A percentile compares a stretch with the other conserved stretches of the same genome.
These are phyloP conservation scores for Lipomyces lipofer DNA, from an alignment of 805 yeast species.

Conservation along the genomic window DNA sequence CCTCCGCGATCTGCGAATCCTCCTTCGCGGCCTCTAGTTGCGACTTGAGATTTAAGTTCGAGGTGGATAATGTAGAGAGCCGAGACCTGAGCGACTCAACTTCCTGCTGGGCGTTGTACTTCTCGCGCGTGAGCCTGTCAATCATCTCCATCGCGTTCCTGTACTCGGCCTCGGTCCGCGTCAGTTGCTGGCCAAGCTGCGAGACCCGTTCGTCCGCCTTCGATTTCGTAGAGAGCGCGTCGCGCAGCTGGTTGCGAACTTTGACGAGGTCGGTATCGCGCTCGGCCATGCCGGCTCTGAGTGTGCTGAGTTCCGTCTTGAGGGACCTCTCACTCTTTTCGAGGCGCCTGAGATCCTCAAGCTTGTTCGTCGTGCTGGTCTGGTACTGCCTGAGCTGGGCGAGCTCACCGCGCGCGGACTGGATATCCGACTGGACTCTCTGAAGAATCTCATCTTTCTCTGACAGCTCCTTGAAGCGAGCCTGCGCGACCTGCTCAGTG, in stretches of 20 bases:
- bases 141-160: conserved; percentile 11
- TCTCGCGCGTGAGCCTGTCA: conserved; percentile 43
- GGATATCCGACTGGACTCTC: conserved; percentile 32
- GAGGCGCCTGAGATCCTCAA: conserved; percentile 20
- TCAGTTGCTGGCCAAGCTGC: conserved; percentile 38
- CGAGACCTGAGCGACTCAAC: conserved; percentile 45
- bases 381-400: conserved; percentile 28
- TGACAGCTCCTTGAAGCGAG: conserved; percentile 45
- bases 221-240: conserved; percentile 12
- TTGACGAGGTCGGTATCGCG: conserved; percentile 26
- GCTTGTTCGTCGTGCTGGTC: conserved; percentile 22
- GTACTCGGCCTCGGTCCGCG: conserved; percentile 21
- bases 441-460: conserved; percentile 30
- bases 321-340: conserved; percentile 26
- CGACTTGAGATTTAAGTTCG: conserved; percentile 45
- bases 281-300: conserved; percentile 17
- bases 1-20: conserved; percentile 35
- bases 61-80: conserved; percentile 44
- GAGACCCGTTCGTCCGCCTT: conserved; percentile 24
- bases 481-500: conserved; percentile 41
- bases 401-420: conserved; percentile 21
- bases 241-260: conserved; percentile 21
- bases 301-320: conserved; percentile 14
- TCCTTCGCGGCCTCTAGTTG: conserved; percentile 46
- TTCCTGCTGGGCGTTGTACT: conserved; percentile 34